Conservation (phyloP, 116 monocot genomes). For the Trichopus zeylanicus region DNA sequence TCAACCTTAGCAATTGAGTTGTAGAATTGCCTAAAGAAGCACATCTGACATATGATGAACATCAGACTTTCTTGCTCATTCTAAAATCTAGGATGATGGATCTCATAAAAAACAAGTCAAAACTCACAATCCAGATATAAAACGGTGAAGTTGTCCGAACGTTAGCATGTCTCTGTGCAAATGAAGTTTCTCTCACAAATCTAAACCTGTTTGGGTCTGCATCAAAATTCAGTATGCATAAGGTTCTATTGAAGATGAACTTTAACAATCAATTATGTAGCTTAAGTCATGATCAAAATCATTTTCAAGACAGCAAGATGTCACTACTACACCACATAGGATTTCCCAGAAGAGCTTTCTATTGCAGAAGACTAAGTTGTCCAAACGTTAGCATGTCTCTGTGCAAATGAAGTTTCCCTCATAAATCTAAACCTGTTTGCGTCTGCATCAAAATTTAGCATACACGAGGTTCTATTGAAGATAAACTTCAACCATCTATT, state of each 20-base stretch:
- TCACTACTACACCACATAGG: too few species aligned
- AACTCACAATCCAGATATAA: constrained; percentile 13
- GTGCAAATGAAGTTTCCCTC: constrained; percentile 8
- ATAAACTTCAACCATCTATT: too few species aligned
- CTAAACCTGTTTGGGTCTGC: constrained; percentile 15
- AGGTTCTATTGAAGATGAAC: too few species aligned
- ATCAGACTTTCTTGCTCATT: neutral
- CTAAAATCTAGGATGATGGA: neutral
- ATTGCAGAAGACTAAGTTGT: too few species aligned
- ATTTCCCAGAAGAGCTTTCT: too few species aligned
- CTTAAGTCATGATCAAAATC: too few species aligned
- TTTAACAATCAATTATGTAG: too few species aligned
- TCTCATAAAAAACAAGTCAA: neutral
- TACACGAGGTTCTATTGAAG: too few species aligned
- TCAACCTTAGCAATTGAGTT: constrained; percentile 22
- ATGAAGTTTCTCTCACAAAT: constrained; percentile 6
- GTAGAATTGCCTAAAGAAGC: constrained; percentile 23
- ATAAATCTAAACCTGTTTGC: constrained; percentile 7
- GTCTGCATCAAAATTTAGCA: constrained; percentile 10
- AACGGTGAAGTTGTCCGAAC: constrained; percentile 11
- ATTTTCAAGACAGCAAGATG: too few species aligned
- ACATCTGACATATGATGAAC: constrained; percentile 5
- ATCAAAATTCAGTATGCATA: too few species aligned
- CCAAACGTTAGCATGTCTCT: constrained; percentile 12
- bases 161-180: constrained; percentile 10